phyloP scores from a whole-genome alignment of 2,329 filamentous ascomycete genomes.

The Paecilomyces sp. region DNA sequence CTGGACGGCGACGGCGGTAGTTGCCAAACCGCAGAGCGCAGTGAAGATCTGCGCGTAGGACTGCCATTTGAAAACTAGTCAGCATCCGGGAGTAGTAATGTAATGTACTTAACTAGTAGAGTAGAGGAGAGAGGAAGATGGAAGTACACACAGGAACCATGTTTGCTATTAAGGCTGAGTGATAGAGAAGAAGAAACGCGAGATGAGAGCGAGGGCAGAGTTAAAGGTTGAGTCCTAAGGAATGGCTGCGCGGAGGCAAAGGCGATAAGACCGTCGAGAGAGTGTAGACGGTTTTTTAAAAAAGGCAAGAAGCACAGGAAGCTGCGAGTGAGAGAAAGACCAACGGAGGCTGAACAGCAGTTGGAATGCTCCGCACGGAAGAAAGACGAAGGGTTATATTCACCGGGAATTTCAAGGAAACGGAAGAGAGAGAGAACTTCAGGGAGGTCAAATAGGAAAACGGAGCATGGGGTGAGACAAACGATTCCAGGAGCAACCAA shows the following conservation, averaged over 20 bases:
- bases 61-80: constrained; percentile 7
- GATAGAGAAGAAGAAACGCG: background rate
- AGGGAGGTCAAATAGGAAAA: background rate
- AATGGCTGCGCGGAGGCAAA: background rate
- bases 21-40: constrained; percentile 35
- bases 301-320: background rate
- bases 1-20: constrained; percentile 46
- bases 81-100: background rate
- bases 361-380: background rate
- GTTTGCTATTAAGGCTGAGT: background rate
- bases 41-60: constrained; percentile 28
- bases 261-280: background rate
- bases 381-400: background rate
- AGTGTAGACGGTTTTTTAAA: background rate
- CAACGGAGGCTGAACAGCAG: background rate
- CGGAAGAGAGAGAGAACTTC: background rate
- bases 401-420: background rate
- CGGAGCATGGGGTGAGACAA: background rate
- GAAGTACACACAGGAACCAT: background rate
- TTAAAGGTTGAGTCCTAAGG: background rate
- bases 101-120: no score
- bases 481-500: background rate
- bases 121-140: background rate
- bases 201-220: background rate
- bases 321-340: background rate